Percentiles rank a stretch among this genome's conserved stretches.
Conservation (phyloP, 1,284 basidiomycete genomes). For the Puccinia triticina region DNA sequence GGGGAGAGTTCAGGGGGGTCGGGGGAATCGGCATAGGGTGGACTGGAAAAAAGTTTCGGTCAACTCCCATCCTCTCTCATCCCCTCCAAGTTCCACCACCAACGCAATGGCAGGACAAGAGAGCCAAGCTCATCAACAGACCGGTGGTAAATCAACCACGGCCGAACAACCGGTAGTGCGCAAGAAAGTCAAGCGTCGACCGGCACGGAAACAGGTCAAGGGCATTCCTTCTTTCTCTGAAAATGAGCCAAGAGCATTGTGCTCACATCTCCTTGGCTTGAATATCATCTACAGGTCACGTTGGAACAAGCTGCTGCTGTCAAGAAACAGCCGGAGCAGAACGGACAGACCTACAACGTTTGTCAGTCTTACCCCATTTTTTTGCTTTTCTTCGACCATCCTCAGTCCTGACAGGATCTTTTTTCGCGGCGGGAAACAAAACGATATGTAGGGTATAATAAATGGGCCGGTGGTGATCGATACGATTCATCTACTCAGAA, state of each 20-base stretch:
- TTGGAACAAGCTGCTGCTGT: conserved; percentile 85
- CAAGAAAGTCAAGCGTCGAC: conserved; percentile 57
- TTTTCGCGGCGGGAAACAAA: conserved; percentile 49
- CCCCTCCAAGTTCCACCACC: too few relatives aligned
- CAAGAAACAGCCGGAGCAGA: conserved; percentile 82
- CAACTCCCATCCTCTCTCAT: too few relatives aligned
- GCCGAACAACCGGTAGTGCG: conserved; percentile 41
- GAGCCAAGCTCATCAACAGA: background rate
- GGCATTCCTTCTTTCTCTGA: too few relatives aligned
- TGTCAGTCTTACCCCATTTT: conserved; percentile 64
- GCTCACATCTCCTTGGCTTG: background rate
- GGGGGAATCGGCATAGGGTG: too few relatives aligned
- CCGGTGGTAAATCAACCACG: background rate
- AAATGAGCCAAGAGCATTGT: background rate
- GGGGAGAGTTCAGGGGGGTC: too few relatives aligned
- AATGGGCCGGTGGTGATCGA: conserved; percentile 93
- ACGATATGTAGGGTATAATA: conserved; percentile 97
- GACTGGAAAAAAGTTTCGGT: too few relatives aligned
- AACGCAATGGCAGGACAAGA: background rate
- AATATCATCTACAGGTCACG: conserved; percentile 62
- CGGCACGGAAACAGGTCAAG: conserved; percentile 58
- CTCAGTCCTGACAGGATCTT: background rate
- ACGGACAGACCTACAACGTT: conserved; percentile 81
- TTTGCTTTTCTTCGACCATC: conserved; percentile 45
- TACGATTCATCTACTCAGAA: conserved; percentile 78